Conservation (phyloP, 768 basidiomycete species). For the Flagelloscypha sp. region DNA sequence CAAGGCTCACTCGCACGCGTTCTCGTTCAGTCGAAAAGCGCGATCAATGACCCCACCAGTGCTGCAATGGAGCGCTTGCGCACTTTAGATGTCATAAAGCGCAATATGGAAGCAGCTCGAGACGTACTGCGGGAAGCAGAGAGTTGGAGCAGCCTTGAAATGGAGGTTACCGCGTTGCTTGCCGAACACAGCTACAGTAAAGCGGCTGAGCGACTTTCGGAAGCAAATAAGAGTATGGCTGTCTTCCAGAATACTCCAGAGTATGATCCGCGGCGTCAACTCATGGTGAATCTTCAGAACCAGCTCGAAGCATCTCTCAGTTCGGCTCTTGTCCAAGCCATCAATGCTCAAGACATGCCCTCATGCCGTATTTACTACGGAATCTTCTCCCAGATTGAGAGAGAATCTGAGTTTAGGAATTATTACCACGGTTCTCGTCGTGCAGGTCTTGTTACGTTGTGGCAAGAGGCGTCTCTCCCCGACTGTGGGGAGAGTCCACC, state of each 20-base stretch:
- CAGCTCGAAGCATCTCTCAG: conserved; percentile 90
- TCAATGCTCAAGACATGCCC: conserved; percentile 67
- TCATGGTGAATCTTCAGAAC: conserved; percentile 92
- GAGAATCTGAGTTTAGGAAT: conserved; percentile 86
- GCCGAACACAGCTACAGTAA: conserved; percentile 72
- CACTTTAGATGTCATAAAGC: conserved; percentile 74
- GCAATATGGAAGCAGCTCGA: conserved; percentile 79
- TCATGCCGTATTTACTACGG: conserved; percentile 72
- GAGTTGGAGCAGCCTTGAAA: conserved; percentile 92
- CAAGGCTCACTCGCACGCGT: conserved; percentile 59
- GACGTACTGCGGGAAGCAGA: conserved; percentile 92
- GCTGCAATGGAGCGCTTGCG: conserved; percentile 69
- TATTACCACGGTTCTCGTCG: conserved; percentile 90
- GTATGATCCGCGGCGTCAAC: conserved; percentile 74
- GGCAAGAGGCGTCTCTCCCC: conserved; percentile 52
- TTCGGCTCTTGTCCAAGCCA: conserved; percentile 82
- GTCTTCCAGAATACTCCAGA: conserved; percentile 91
- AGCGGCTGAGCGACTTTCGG: conserved; percentile 86
- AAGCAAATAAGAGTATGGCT: conserved; percentile 82
- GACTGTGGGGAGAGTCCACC: conserved; percentile 38
- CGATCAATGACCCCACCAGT: conserved; percentile 50
- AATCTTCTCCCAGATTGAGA: conserved; percentile 86
- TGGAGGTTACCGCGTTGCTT: conserved; percentile 84
- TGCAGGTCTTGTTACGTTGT: conserved; percentile 51
- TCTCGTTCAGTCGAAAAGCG: conserved; percentile 42